phyloP scores from a whole-genome alignment of 441 rosid species.

The Flueggea neowawraea region DNA sequence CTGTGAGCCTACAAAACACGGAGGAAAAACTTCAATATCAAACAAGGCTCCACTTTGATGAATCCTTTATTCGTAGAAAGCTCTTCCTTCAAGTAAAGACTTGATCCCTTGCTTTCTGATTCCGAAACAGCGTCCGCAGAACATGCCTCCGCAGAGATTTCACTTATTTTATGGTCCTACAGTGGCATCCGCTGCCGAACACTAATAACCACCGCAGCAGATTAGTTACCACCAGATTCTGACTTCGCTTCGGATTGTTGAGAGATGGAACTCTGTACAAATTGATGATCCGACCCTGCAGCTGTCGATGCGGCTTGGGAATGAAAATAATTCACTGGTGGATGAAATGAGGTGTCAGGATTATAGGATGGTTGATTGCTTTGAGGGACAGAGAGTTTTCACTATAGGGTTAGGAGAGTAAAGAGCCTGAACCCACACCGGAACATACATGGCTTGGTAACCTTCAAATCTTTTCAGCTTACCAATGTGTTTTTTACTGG shows the following conservation, averaged over 20 bases:
- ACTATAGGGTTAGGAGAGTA: constrained; percentile 32
- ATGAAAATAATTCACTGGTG: constrained; percentile 10
- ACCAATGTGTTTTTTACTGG: constrained; percentile 39
- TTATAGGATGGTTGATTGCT: constrained; percentile 11
- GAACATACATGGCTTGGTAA: constrained; percentile 29
- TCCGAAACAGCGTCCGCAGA: not conserved
- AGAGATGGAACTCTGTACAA: constrained; percentile 10
- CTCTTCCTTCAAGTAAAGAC: too few species aligned
- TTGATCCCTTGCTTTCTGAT: not conserved
- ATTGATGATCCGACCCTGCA: constrained; percentile 7
- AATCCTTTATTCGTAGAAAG: too few species aligned
- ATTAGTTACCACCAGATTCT: constrained; percentile 1
- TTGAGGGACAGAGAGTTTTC: constrained; percentile 14
- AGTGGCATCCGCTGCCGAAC: too few species aligned
- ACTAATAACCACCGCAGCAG: too few species aligned
- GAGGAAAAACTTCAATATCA: too few species aligned
- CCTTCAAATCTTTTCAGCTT: constrained; percentile 31
- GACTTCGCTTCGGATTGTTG: constrained; percentile 11
- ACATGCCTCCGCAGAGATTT: too few species aligned
- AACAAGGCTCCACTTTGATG: too few species aligned
- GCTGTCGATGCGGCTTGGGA: constrained; percentile 12
- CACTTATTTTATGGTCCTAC: too few species aligned
- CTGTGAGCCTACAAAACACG: too few species aligned
- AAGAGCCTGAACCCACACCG: constrained; percentile 29
- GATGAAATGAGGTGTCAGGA: constrained; percentile 12